These are phyloP conservation scores for Cicer arietinum DNA, from an alignment of 306 rosid genomes.

Conservation along the genomic window DNA sequence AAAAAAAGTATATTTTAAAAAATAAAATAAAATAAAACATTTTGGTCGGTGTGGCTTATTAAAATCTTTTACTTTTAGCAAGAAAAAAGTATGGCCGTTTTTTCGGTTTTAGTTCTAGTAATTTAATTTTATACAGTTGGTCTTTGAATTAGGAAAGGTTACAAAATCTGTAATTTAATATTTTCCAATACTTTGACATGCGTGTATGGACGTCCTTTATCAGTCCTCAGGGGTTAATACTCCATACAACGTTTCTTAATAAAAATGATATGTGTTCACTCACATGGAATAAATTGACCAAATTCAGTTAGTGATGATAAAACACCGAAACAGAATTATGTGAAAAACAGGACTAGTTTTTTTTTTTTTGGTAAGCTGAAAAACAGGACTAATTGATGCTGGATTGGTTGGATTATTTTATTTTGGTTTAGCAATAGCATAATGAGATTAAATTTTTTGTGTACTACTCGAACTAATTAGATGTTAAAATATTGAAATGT, in stretches of 20 bases:
- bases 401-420: too few relatives aligned
- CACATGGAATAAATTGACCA: constrained; percentile 1
- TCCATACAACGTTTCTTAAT: background rate
- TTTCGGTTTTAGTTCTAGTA: constrained; percentile 20
- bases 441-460: too few relatives aligned
- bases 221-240: background rate
- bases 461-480: too few relatives aligned
- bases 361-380: too few relatives aligned
- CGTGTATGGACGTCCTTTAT: constrained; percentile 17
- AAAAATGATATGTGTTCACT: background rate
- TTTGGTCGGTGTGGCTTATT: background rate
- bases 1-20: too few relatives aligned
- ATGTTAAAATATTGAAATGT: too few relatives aligned
- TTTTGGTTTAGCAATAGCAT: too few relatives aligned
- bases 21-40: background rate
- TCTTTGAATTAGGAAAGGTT: background rate
- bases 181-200: constrained; percentile 23
- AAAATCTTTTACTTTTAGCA: background rate
- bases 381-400: too few relatives aligned
- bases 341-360: background rate
- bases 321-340: constrained; percentile 17
- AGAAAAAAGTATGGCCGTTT: constrained; percentile 36
- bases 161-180: constrained; percentile 6
- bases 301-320: constrained; percentile 11
- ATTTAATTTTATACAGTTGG: constrained; percentile 22